These are phyloP conservation scores for Lactarius vividus DNA, from an alignment of 768 basidiomycete species.

Conservation along the genomic window DNA sequence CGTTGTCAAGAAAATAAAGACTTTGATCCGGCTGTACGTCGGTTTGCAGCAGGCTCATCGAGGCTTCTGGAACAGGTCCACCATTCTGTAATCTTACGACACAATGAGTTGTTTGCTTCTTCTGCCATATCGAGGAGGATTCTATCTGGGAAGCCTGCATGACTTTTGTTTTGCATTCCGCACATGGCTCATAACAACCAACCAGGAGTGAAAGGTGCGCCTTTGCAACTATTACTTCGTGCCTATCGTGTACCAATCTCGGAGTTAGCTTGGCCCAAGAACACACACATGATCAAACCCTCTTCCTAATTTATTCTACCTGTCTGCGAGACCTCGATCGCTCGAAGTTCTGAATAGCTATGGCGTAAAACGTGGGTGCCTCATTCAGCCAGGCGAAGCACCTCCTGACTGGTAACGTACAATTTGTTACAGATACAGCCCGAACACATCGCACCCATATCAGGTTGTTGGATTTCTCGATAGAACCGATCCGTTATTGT, in stretches of 20 bases:
- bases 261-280: conserved; percentile 9
- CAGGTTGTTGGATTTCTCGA: neutral
- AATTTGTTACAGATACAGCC: neutral
- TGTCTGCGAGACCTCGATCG: neutral
- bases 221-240: neutral
- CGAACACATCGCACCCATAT: too few relatives aligned
- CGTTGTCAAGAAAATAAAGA: neutral
- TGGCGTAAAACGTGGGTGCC: neutral
- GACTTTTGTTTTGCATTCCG: conserved; percentile 5
- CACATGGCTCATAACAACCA: neutral
- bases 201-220: neutral
- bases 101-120: neutral
- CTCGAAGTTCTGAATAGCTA: neutral
- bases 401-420: neutral
- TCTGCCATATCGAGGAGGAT: neutral
- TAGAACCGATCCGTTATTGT: conserved; percentile 1
- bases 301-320: neutral
- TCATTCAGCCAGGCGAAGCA: neutral
- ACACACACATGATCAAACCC: neutral
- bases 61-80: neutral
- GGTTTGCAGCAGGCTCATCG: neutral
- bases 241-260: conserved; percentile 12
- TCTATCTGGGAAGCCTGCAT: neutral
- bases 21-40: neutral
- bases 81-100: neutral